These are phyloP conservation scores for Fomitiporia mediterranea DNA, from an alignment of 1,284 basidiomycete genomes.

Conservation along the genomic window DNA sequence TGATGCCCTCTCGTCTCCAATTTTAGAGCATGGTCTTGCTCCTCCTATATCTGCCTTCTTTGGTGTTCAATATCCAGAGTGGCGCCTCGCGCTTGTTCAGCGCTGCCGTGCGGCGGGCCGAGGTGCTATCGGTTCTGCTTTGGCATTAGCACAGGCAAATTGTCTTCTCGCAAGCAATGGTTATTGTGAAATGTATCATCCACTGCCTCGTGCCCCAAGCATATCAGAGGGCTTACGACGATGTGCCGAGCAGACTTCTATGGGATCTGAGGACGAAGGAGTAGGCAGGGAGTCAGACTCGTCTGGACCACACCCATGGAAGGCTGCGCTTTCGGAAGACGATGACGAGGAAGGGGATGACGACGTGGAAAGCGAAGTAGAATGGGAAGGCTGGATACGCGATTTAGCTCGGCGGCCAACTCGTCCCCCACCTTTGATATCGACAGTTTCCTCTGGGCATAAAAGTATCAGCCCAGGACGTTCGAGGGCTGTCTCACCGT, in stretches of 20 bases:
- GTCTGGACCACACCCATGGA: neutral
- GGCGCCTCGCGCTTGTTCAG: slow-evolving; percentile 45
- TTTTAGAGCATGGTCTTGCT: slow-evolving; percentile 2
- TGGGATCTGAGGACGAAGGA: slow-evolving; percentile 11
- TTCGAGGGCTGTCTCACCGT: slow-evolving; percentile 7
- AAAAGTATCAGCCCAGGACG: neutral
- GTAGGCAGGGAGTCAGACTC: slow-evolving; percentile 20
- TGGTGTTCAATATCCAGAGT: slow-evolving; percentile 56
- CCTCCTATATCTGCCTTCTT: slow-evolving; percentile 3
- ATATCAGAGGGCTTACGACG: slow-evolving; percentile 18
- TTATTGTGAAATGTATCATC: neutral
- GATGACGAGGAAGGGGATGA: slow-evolving; percentile 32
- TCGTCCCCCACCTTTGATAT: slow-evolving; percentile 18
- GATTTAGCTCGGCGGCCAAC: slow-evolving; percentile 43
- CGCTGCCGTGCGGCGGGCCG: slow-evolving; percentile 52
- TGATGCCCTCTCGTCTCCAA: slow-evolving; percentile 17
- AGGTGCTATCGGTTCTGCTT: slow-evolving; percentile 47
- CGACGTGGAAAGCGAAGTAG: slow-evolving; percentile 46
- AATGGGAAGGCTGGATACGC: slow-evolving; percentile 55
- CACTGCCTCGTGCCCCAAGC: slow-evolving; percentile 14
- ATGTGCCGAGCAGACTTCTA: neutral
- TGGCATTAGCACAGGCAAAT: slow-evolving; percentile 34
- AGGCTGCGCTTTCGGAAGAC: slow-evolving; percentile 22
- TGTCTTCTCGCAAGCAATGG: slow-evolving; percentile 34
- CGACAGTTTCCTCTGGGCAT: slow-evolving; percentile 13